Percentiles rank a stretch among this genome's conserved stretches.
These are phyloP conservation scores for Pestalotiopsis sp. DNA, from an alignment of 2,329 filamentous ascomycete genomes.

Conservation along the genomic window DNA sequence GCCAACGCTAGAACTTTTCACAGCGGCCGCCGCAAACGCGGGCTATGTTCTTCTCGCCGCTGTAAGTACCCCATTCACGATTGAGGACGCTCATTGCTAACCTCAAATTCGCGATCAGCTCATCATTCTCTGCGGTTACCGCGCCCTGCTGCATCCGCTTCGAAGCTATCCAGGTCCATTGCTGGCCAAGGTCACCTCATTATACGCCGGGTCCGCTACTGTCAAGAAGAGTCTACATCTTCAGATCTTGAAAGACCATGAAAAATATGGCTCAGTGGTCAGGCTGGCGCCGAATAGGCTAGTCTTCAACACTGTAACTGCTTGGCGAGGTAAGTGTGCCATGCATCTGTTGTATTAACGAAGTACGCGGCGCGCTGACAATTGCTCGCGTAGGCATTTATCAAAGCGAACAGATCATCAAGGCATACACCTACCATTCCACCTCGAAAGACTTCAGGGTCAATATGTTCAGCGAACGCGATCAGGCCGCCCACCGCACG, in stretches of 20 bases:
- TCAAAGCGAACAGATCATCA: background rate
- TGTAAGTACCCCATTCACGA: background rate
- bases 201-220: background rate
- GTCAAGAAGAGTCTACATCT: background rate
- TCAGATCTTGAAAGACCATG: background rate
- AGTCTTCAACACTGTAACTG: conserved; percentile 20
- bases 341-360: background rate
- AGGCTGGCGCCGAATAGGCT: conserved; percentile 19
- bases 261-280: conserved; percentile 16
- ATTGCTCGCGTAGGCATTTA: background rate
- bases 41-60: background rate
- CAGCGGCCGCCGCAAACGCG: background rate
- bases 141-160: background rate
- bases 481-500: background rate
- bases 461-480: conserved; percentile 12
- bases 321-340: conserved; percentile 3
- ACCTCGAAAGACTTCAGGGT: conserved; percentile 16
- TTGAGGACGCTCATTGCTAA: background rate
- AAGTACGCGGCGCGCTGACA: background rate
- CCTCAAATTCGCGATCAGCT: background rate
- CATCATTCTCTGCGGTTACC: background rate
- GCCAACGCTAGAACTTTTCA: background rate
- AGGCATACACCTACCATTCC: conserved; percentile 19
- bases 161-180: background rate
- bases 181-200: background rate